These are phyloP conservation scores for Dactylellina leptospora DNA, from an alignment of 2,329 filamentous ascomycete genomes.

Conservation along the genomic window DNA sequence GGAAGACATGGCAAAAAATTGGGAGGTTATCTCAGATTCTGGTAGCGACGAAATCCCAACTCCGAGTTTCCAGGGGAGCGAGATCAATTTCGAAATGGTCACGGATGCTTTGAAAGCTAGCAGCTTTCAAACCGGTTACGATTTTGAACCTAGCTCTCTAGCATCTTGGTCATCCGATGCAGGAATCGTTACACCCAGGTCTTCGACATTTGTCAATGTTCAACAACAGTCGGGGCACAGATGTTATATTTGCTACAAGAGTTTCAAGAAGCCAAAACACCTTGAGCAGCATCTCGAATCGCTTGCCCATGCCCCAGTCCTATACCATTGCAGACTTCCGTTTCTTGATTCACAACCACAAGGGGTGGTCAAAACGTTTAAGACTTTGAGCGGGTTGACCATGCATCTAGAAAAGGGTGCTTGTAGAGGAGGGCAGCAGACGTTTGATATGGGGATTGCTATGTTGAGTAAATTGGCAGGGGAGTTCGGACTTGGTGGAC, in stretches of 20 bases:
- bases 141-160: slow-evolving; percentile 3
- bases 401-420: slow-evolving; percentile 9
- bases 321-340: slow-evolving; percentile 12
- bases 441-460: slow-evolving; percentile 1
- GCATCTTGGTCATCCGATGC: neutral
- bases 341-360: neutral
- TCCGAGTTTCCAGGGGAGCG: neutral
- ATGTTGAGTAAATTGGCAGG: slow-evolving; percentile 7
- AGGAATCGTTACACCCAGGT: neutral
- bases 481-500: slow-evolving; percentile 17
- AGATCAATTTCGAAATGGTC: slow-evolving; percentile 2
- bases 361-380: slow-evolving; percentile 5
- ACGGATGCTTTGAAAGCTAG: neutral
- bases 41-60: neutral
- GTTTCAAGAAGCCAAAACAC: neutral
- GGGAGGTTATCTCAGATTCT: neutral
- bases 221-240: neutral
- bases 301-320: neutral
- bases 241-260: slow-evolving; percentile 3
- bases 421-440: slow-evolving; percentile 12
- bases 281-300: neutral
- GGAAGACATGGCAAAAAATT: neutral
- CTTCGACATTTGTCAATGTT: neutral
- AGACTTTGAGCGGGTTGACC: slow-evolving; percentile 13
- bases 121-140: neutral